Evolutionary conservation across 208 protist species (phyloP), one percentile per base, ranked within the genome.

Genomic region (Trypanosoma lewisi): DNA sequence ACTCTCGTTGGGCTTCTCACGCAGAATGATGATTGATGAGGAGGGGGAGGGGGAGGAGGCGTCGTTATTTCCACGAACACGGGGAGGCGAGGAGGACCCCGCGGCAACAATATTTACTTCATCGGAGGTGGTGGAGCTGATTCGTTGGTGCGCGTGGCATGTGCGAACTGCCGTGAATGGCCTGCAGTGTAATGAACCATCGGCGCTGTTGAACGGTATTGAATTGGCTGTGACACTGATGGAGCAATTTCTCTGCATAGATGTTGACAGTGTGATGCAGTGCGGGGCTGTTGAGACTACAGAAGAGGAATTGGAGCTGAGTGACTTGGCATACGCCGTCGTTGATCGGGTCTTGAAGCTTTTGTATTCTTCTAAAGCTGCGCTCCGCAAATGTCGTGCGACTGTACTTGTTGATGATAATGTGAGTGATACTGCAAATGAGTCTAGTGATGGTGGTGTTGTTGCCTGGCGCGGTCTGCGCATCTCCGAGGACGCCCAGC

Each of bases 101-200:
- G 41, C 12, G 9, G 19, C 25, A 19, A 21, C 34, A 16, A 55
- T 57, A 49, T 55, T 85, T 36, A 73, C 64, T 14, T 42, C 47
- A n/a, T 19, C 37, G 14, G 79, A 85, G 62, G 44, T 45, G 39
- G 62, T 76, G 14, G n/a, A 67, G 48, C 33, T 85, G 51, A 34
- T 81, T 33, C 39, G 6, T 37, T 85, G 79, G 79, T 77, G 71
- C 56, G 49, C 53, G 5, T 58, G 33, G 30, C 53, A 66, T 31
- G 34, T 78, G 21, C 30, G 25, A 28, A 50, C 59, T 2, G 56
- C 67, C 19, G 21, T 71, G 39, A 55, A 44, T 30, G 50, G 63
- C 31, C 5, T 60, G 37, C 50, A 67, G 27, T 7, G 44, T 12
- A 28, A 63, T 19, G 42, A n/a, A 21, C n/a, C 37, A 21, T 9